Conservation (phyloP, 345 rosid genomes). For the Noccaea bulbosa region DNA sequence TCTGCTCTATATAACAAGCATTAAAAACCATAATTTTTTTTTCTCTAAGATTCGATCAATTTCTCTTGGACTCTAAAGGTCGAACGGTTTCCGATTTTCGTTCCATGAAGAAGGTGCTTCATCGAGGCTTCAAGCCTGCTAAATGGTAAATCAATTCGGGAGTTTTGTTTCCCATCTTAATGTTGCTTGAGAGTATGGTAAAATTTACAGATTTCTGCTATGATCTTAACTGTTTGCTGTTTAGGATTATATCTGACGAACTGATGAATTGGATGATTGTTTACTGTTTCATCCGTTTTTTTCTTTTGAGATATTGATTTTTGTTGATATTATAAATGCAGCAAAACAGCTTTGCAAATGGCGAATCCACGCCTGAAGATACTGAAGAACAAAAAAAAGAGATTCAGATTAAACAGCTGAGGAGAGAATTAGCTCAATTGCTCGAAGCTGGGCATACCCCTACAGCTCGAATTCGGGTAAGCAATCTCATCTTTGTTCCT, state of each 20-base stretch:
- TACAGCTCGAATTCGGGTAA: constrained; percentile 85
- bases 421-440: constrained; percentile 80
- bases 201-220: neutral
- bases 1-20: neutral
- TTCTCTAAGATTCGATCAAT: neutral
- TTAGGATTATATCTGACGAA: neutral
- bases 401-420: constrained; percentile 67
- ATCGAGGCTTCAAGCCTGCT: constrained; percentile 85
- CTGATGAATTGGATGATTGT: neutral
- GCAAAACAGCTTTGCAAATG: constrained; percentile 82
- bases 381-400: constrained; percentile 72
- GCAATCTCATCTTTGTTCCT: too few relatives aligned
- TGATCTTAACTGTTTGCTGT: neutral
- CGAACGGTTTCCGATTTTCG: constrained; percentile 12
- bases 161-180: too few relatives aligned
- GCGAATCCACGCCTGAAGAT: constrained; percentile 76
- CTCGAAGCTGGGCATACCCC: constrained; percentile 78
- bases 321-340: constrained; percentile 33
- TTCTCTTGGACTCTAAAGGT: neutral
- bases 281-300: constrained; percentile 19
- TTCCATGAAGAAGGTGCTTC: constrained; percentile 52
- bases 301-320: neutral
- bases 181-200: neutral
- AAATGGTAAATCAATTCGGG: constrained; percentile 60
- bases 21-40: neutral